Base-by-base conservation (phyloP, 129 eudicot species). In the Tagetes erecta region DNA sequence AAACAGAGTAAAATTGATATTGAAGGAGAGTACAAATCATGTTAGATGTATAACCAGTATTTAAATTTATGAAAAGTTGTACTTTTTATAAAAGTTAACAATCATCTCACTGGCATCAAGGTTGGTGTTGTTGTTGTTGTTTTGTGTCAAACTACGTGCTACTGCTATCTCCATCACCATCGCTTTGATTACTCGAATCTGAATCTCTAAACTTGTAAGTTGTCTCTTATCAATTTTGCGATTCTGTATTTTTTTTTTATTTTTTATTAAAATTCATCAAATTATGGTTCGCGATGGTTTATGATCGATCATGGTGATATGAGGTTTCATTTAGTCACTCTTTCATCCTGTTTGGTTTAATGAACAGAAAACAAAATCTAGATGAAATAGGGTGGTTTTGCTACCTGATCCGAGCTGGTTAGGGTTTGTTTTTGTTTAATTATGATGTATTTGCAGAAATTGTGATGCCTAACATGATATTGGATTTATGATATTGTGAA, bases 161-260 rank as follows among this genome's bases (percentile, higher is more conserved):
- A 51, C 56, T 38, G 40, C 10, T 52, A 50, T 56, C 52, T 6
- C 80, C 64, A 75, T 75, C 80, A 46, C 71, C 71, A 46, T 74
- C 71, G 46, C 11, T 41, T 1, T 57, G 55, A 41, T 40, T 12
- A 42, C 77, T 66, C 41, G 31, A 42, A 40, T 66, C 72, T 30
- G 73, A 65, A 65, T 75, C 80, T 66, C 10, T 6, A 6, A 7
- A 52, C 5, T 33, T 13, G 80, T 75, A 66, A 75, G 66, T 39
- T 75, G 44, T 52, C 80, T 52, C 9, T 51, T 51, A 53, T 75
- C 76, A 31, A 53, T 71, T 9, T 4, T 37, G 13, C 52, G 8
- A 57, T 72, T 42, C 64, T 41, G 13, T 56, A 35, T 39, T 0
- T 42, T 60, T 73, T 69, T 40, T 70, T 6, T 53, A 35, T 69